These are phyloP conservation scores for Eragrostis curvula DNA, from an alignment of 176 grass and related monocot species.

Conservation along the genomic window DNA sequence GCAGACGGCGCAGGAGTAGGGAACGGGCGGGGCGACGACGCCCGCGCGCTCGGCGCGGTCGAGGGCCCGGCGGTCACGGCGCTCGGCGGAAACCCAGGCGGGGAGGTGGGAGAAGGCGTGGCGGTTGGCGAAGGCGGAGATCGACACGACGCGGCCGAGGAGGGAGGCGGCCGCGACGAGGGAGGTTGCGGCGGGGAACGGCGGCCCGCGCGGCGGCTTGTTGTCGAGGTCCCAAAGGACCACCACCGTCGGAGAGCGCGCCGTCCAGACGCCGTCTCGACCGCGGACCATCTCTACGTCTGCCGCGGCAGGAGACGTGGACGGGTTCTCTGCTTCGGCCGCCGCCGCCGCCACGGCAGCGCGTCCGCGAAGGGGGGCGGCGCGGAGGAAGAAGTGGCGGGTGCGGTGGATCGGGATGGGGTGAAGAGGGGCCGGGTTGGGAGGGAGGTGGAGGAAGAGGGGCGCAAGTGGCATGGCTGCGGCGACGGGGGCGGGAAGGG, in stretches of 20 bases:
- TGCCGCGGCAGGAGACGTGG: not conserved
- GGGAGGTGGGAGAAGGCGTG: slow-evolving; percentile 91
- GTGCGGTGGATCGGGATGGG: slow-evolving; percentile 14
- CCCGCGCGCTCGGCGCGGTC: slow-evolving; percentile 77
- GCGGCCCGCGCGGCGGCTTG: slow-evolving; percentile 82
- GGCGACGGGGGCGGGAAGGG: not conserved
- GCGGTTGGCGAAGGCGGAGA: slow-evolving; percentile 90
- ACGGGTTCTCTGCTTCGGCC: slow-evolving; percentile 39
- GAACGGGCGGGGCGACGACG: slow-evolving; percentile 44
- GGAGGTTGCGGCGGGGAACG: slow-evolving; percentile 66
- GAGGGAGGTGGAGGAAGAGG: slow-evolving; percentile 46
- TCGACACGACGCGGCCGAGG: slow-evolving; percentile 72
- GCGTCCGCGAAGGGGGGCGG: not conserved
- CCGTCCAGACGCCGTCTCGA: slow-evolving; percentile 56
- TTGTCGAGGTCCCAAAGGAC: slow-evolving; percentile 98
- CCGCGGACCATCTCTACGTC: slow-evolving; percentile 76
- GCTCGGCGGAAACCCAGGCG: slow-evolving; percentile 65
- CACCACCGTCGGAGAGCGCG: slow-evolving; percentile 64
- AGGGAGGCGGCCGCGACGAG: slow-evolving; percentile 65
- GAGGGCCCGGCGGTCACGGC: slow-evolving; percentile 62
- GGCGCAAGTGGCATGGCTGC: slow-evolving; percentile 38
- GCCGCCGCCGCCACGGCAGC: slow-evolving; percentile 10
- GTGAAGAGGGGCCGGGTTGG: slow-evolving; percentile 8
- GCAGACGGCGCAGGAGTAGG: slow-evolving; percentile 82
- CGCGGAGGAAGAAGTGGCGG: slow-evolving; percentile 30